phyloP scores from a whole-genome alignment of 495 filamentous ascomycete genomes.

The Hyaloscypha bicolor region DNA sequence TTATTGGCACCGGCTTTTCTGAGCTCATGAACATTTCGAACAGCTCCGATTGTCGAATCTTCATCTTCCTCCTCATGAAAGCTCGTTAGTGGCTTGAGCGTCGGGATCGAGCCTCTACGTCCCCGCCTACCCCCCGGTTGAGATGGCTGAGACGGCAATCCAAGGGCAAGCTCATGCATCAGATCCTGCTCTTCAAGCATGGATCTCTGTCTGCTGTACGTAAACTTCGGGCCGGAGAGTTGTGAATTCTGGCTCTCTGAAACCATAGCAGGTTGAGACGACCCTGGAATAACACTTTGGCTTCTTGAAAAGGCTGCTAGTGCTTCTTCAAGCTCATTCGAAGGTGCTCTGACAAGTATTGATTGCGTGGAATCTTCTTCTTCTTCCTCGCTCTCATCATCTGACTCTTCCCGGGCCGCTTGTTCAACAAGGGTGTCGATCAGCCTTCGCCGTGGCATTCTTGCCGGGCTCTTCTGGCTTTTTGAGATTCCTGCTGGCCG shows the following conservation, averaged over 20 bases:
- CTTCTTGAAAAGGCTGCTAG: slow-evolving; percentile 9
- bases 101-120: slow-evolving; percentile 33
- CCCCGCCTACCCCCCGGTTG: slow-evolving; percentile 28
- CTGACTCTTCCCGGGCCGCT: slow-evolving; percentile 16
- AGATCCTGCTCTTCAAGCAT: slow-evolving; percentile 47
- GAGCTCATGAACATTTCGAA: slow-evolving; percentile 88
- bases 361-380: slow-evolving; percentile 1
- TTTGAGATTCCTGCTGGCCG: slow-evolving; percentile 23
- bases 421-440: slow-evolving; percentile 60
- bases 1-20: slow-evolving; percentile 83
- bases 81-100: slow-evolving; percentile 32
- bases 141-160: slow-evolving; percentile 30
- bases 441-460: slow-evolving; percentile 46
- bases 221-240: slow-evolving; percentile 40
- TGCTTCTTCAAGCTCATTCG: not conserved
- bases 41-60: slow-evolving; percentile 54
- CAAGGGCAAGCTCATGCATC: slow-evolving; percentile 35
- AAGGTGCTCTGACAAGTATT: not conserved
- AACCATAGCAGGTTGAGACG: not conserved
- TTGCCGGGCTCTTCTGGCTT: slow-evolving; percentile 15
- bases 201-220: slow-evolving; percentile 52
- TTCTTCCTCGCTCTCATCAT: slow-evolving; percentile 19
- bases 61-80: slow-evolving; percentile 46
- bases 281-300: slow-evolving; percentile 14
- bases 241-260: slow-evolving; percentile 30